phyloP scores from a whole-genome alignment of 2,329 filamentous ascomycete species.

The Fusarium miscanthi region DNA sequence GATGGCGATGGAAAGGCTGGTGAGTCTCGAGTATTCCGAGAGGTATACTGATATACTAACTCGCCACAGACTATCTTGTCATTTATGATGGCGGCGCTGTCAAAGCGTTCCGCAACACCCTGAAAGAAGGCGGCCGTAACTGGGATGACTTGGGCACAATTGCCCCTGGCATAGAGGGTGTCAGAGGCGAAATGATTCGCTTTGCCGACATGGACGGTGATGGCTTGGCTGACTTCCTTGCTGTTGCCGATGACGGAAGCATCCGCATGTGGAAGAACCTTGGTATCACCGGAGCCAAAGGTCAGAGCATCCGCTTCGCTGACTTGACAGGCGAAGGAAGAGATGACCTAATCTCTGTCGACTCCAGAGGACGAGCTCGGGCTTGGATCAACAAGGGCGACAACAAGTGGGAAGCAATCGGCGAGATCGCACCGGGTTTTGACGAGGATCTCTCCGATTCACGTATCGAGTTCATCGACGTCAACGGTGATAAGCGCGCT shows the following conservation, averaged over 20 bases:
- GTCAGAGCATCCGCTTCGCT: constrained; percentile 1
- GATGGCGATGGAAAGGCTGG: constrained; percentile 5
- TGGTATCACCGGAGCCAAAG: background rate
- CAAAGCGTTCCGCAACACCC: constrained; percentile 27
- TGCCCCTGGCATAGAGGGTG: constrained; percentile 8
- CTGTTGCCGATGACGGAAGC: constrained; percentile 19
- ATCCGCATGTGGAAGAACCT: constrained; percentile 38
- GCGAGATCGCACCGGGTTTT: constrained; percentile 7
- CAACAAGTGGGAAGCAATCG: constrained; percentile 4
- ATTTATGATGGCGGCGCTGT: constrained; percentile 33
- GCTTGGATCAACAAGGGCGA: constrained; percentile 21
- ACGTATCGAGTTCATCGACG: constrained; percentile 19
- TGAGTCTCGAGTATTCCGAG: background rate
- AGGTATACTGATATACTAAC: background rate
- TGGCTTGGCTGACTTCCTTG: constrained; percentile 30
- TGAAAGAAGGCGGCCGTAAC: constrained; percentile 5
- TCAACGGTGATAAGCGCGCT: constrained; percentile 19
- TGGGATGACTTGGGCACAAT: constrained; percentile 18
- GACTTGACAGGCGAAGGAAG: constrained; percentile 11
- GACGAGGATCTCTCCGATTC: background rate
- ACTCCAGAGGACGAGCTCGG: constrained; percentile 10
- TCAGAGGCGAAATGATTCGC: constrained; percentile 19
- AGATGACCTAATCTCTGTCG: constrained; percentile 11
- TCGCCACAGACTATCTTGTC: constrained; percentile 24
- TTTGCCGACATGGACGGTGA: constrained; percentile 37